phyloP scores from a whole-genome alignment of 371 early-diverging fungal species.

The Mucor lusitanicus region DNA sequence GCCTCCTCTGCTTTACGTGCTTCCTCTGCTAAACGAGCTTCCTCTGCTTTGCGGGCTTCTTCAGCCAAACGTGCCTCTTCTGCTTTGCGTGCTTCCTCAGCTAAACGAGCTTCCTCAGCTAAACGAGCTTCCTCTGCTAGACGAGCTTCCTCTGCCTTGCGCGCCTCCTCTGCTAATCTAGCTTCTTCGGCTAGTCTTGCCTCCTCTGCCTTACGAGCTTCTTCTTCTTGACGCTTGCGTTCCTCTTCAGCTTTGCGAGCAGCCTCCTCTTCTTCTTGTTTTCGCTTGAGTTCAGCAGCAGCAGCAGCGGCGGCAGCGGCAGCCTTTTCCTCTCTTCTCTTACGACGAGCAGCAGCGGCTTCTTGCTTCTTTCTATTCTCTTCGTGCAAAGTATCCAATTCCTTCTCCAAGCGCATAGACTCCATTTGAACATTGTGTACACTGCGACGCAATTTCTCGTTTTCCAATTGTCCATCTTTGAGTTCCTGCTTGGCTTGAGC shows the following conservation, averaged over 20 bases:
- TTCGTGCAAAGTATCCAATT: constrained; percentile 30
- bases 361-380: constrained; percentile 27
- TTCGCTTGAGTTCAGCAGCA: neutral
- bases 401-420: constrained; percentile 20
- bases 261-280: neutral
- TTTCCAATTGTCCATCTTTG: constrained; percentile 36
- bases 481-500: constrained; percentile 22
- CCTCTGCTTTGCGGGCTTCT: constrained; percentile 3
- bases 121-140: neutral
- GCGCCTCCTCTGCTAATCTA: neutral
- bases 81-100: neutral
- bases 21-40: neutral
- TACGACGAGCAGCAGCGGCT: constrained; percentile 6
- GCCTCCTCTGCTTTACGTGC: constrained; percentile 7
- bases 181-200: constrained; percentile 3
- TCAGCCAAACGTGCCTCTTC: constrained; percentile 5
- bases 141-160: neutral
- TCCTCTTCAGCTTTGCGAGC: constrained; percentile 6
- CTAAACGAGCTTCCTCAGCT: neutral
- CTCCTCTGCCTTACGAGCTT: constrained; percentile 10
- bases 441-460: constrained; percentile 33
- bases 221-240: neutral
- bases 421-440: constrained; percentile 48
- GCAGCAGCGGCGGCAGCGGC: neutral
- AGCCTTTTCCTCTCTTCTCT: neutral